A percentile compares a stretch with the other conserved stretches of the same genome.
phyloP scores from a whole-genome alignment of 495 filamentous ascomycete species.

The Neurospora sublineolata region DNA sequence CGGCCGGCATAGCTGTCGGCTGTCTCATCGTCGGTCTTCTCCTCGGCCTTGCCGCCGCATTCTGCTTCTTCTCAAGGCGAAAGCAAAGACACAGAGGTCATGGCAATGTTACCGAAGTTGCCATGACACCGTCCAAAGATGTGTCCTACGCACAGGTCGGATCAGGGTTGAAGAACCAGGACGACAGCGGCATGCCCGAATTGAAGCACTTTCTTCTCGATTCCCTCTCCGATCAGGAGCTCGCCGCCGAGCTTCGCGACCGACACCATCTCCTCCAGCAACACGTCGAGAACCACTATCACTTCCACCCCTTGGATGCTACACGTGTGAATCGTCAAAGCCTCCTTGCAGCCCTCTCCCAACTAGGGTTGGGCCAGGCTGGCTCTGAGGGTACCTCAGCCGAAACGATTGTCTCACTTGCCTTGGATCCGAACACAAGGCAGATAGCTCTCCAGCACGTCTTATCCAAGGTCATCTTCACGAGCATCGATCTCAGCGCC shows the following conservation, averaged over 20 bases:
- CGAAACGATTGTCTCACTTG: slow-evolving; percentile 11
- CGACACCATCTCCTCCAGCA: slow-evolving; percentile 19
- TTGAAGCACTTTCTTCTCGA: slow-evolving; percentile 22
- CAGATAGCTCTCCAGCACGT: slow-evolving; percentile 22
- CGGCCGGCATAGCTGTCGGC: slow-evolving; percentile 19
- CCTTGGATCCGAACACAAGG: slow-evolving; percentile 18
- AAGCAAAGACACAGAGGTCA: background rate
- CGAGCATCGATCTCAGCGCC: slow-evolving; percentile 18
- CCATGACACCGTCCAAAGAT: background rate
- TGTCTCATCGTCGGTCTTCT: slow-evolving; percentile 18
- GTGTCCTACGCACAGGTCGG: background rate
- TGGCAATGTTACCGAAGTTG: background rate
- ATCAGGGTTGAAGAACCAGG: background rate
- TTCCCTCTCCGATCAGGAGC: slow-evolving; percentile 17
- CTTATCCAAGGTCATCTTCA: slow-evolving; percentile 20
- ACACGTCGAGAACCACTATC: slow-evolving; percentile 27
- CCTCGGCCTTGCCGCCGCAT: slow-evolving; percentile 11
- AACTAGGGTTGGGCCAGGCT: slow-evolving; percentile 17
- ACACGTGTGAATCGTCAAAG: background rate
- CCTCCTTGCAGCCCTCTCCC: slow-evolving; percentile 12
- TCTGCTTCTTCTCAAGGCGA: slow-evolving; percentile 9
- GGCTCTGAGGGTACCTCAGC: slow-evolving; percentile 4
- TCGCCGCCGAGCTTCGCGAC: slow-evolving; percentile 18
- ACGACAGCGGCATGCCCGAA: background rate
- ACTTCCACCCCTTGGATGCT: slow-evolving; percentile 14